These are phyloP conservation scores for Colletotrichum sp. DNA, from an alignment of 2,329 filamentous ascomycete genomes.

Conservation along the genomic window DNA sequence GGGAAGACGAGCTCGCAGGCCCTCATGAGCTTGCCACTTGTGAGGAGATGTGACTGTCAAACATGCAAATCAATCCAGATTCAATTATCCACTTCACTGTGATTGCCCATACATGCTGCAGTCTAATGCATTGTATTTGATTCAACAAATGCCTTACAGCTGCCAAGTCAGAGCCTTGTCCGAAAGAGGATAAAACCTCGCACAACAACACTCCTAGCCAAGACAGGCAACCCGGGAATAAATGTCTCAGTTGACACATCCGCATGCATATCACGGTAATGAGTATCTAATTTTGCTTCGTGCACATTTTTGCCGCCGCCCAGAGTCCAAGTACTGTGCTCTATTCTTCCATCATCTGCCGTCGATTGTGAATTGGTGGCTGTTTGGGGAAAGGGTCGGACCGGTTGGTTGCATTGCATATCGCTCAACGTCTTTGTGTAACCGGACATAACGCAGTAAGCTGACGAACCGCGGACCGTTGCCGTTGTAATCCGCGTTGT, in stretches of 20 bases:
- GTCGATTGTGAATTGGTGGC: neutral
- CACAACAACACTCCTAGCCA: neutral
- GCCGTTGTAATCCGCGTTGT: neutral
- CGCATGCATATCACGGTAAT: neutral
- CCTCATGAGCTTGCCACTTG: fast-evolving
- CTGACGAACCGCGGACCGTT: neutral
- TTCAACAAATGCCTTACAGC: neutral
- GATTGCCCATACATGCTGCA: neutral
- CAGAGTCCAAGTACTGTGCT: neutral
- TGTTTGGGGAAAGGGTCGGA: neutral
- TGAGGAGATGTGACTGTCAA: fast-evolving
- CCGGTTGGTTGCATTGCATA: neutral
- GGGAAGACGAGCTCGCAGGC: fast-evolving
- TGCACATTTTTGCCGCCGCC: neutral
- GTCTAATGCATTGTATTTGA: neutral
- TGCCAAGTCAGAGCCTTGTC: neutral
- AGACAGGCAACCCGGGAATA: neutral
- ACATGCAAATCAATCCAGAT: fast-evolving
- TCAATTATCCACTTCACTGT: neutral
- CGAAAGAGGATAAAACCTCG: fast-evolving
- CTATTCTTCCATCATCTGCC: neutral
- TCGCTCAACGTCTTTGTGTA: neutral
- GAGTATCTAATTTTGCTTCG: too few species aligned
- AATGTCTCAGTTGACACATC: neutral
- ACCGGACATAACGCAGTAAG: neutral